A percentile compares a stretch with the other conserved stretches of the same genome.
These are phyloP conservation scores for Prunus mume DNA, from an alignment of 306 rosid species.

Conservation along the genomic window DNA sequence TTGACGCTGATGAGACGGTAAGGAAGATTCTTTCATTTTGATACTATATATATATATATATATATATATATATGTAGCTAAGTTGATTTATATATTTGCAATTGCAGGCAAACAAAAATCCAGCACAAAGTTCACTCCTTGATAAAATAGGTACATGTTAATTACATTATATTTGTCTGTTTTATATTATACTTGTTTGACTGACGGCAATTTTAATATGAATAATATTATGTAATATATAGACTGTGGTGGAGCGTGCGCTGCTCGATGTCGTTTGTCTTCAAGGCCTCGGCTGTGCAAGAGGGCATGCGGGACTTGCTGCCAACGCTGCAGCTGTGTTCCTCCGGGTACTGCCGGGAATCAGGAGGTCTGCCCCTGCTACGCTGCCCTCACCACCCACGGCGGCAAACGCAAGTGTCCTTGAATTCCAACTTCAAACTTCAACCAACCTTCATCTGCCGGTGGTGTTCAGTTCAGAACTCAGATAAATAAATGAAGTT, in stretches of 20 bases:
- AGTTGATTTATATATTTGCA: neutral
- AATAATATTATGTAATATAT: neutral
- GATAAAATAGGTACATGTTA: slow-evolving; percentile 5
- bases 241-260: slow-evolving; percentile 44
- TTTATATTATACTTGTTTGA: no score
- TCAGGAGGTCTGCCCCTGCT: slow-evolving; percentile 46
- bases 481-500: neutral
- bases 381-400: slow-evolving; percentile 46
- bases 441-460: neutral
- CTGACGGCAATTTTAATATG: neutral
- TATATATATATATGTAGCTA: neutral
- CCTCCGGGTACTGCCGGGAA: slow-evolving; percentile 50
- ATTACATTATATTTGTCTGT: neutral
- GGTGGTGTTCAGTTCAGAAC: neutral
- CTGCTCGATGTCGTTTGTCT: slow-evolving; percentile 36
- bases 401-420: slow-evolving; percentile 56
- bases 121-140: neutral
- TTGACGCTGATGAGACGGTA: slow-evolving; percentile 31
- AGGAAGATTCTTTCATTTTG: no score
- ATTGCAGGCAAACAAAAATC: neutral
- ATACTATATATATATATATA: no score
- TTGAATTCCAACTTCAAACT: neutral
- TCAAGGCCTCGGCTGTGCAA: slow-evolving; percentile 39
- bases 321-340: slow-evolving; percentile 49
- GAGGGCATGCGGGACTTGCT: slow-evolving; percentile 52